Conservation (phyloP, 768 basidiomycete species). For the Boletus subcaerulescens region DNA sequence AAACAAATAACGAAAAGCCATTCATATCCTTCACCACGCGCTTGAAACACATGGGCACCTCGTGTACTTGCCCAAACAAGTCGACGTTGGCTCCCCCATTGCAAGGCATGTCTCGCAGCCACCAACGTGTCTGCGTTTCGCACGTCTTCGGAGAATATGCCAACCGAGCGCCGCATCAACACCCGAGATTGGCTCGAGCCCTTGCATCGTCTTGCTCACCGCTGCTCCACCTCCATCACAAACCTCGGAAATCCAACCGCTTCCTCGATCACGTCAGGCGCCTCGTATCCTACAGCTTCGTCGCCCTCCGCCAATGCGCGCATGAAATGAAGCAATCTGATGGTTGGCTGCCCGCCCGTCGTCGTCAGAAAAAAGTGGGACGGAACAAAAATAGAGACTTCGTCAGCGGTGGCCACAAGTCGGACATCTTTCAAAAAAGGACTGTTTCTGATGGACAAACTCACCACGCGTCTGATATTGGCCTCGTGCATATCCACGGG, state of each 20-base stretch:
- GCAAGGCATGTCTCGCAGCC: neutral
- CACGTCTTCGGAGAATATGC: constrained; percentile 17
- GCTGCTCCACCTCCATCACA: neutral
- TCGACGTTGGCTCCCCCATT: neutral
- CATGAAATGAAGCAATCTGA: neutral
- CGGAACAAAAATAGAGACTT: neutral
- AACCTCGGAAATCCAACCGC: neutral
- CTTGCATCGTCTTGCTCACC: neutral
- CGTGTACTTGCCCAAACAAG: constrained; percentile 2
- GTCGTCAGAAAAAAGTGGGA: neutral
- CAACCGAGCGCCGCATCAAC: constrained; percentile 3
- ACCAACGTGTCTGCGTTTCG: neutral
- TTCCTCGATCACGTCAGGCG: constrained; percentile 9
- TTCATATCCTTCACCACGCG: neutral
- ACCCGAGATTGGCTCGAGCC: neutral
- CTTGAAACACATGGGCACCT: neutral
- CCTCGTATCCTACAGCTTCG: neutral
- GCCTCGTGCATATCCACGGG: constrained; percentile 15
- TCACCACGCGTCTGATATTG: constrained; percentile 28
- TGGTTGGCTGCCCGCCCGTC: neutral
- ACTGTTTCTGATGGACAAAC: constrained; percentile 18
- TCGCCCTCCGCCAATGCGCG: neutral
- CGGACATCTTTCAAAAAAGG: constrained; percentile 28
- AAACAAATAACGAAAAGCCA: no score
- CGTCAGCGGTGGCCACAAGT: constrained; percentile 29